Percentiles rank a stretch among this genome's conserved stretches.
These are phyloP conservation scores for Drechslerella coelobrocha DNA, from an alignment of 2,329 filamentous ascomycete genomes.

Conservation along the genomic window DNA sequence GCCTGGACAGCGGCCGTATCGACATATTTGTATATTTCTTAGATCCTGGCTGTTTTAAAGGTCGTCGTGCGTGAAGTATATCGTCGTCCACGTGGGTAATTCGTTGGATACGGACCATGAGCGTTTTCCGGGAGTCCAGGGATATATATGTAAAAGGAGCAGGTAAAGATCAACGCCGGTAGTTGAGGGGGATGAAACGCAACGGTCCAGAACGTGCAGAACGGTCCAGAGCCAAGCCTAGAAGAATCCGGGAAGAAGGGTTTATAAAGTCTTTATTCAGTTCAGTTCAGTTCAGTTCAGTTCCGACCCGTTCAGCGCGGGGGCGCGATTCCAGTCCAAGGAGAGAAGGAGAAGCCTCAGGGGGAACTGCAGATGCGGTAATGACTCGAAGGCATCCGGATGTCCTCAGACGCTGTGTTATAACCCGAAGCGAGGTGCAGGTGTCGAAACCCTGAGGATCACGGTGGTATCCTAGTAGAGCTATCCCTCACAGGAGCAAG, in stretches of 20 bases:
- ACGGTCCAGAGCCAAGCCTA: too few species aligned
- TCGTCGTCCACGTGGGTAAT: constrained; percentile 13
- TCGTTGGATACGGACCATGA: constrained; percentile 19
- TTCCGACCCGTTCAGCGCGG: too few species aligned
- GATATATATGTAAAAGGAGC: too few species aligned
- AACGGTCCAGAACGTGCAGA: too few species aligned
- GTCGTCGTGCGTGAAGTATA: constrained; percentile 7
- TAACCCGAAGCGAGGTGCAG: too few species aligned
- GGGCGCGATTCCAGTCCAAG: too few species aligned
- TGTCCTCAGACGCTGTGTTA: constrained; percentile 17
- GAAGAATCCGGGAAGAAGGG: too few species aligned
- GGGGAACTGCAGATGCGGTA: background rate
- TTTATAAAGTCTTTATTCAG: too few species aligned
- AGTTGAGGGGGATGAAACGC: too few species aligned
- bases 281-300: too few species aligned
- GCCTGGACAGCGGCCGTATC: constrained; percentile 32
- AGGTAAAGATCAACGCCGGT: too few species aligned
- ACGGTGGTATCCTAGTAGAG: background rate
- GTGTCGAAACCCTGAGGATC: constrained; percentile 16
- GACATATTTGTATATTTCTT: constrained; percentile 25
- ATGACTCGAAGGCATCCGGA: constrained; percentile 10
- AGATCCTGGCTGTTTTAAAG: constrained; percentile 10
- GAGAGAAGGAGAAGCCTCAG: background rate
- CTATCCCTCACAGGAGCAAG: constrained; percentile 17
- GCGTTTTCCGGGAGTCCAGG: background rate